Base-by-base conservation (phyloP, 1,139 yeast species). In the Taiozyma sp. region DNA sequence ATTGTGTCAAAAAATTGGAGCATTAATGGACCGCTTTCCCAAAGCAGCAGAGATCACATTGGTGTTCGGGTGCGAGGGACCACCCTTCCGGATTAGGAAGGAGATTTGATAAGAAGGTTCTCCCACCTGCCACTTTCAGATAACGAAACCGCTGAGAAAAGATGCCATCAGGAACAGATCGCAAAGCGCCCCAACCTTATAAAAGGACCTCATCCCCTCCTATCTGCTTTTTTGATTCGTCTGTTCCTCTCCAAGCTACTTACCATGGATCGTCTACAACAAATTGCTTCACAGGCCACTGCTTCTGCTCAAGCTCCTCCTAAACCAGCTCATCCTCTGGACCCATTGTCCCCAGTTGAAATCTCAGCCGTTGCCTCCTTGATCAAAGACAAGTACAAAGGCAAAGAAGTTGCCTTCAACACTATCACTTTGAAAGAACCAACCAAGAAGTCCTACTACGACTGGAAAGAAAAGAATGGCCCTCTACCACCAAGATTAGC, bases 361-460 rank as follows among this genome's bases (percentile, higher is more conserved):
- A 76, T 74, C 60, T 66, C 71, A 57, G 72, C 74, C 13, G 75
- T 72, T 38, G 73, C 79, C 24, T 62, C 63, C 39, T 66, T 80
- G 42, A 69, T 83, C 54, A 78, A 73, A 66, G 66, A 69, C 45
- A 65, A 75, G 53, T 80, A 75, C 63, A 63, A 73, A 42, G 84
- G 80, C 34, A 74, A 73, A 58, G 58, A 64, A 12, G 69, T 84
- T 54, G 65, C 74, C 43, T 86, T 85, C 75, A 87, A 86, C 68
- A 83, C 89, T 34, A 74, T 87, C 57, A 81, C 91, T 29, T 72
- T 87, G 54, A 76, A 80, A 64, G 95, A 87, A 70, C 93, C 93
- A 51, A 70, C 81, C 54, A 86, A 85, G 69, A 72, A 71, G 51
- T 80, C 79, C 9, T 82, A 76, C 68, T 75, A 81, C 57, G 77